phyloP scores from a whole-genome alignment of 2,329 filamentous ascomycete genomes.

The Ophiostoma piceae region DNA sequence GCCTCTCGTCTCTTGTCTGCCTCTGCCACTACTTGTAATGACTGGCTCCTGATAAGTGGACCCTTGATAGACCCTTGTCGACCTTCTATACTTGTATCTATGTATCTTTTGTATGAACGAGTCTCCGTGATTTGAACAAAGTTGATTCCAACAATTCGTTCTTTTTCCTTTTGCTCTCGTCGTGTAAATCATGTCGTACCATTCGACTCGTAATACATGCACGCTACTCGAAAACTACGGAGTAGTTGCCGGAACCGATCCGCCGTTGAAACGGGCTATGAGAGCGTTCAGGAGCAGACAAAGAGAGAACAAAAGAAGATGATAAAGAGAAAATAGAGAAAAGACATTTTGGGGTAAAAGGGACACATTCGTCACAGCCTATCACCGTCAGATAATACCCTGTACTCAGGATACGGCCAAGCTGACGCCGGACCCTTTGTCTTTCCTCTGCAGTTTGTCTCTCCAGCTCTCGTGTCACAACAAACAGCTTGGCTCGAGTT shows the following conservation, averaged over 20 bases:
- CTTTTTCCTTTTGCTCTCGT: neutral
- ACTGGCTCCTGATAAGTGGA: constrained; percentile 4
- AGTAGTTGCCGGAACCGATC: neutral
- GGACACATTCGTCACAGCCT: neutral
- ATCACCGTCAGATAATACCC: too few species aligned
- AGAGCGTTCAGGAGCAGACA: neutral
- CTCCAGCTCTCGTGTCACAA: neutral
- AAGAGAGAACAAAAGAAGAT: neutral
- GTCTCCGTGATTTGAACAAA: too few species aligned
- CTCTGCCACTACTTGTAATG: neutral
- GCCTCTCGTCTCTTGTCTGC: neutral
- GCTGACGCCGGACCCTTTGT: neutral
- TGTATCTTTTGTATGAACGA: neutral
- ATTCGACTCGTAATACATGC: neutral
- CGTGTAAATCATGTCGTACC: neutral
- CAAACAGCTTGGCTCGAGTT: neutral
- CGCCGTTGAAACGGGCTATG: neutral
- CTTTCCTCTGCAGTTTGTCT: neutral
- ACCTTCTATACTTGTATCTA: neutral
- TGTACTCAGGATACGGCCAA: too few species aligned
- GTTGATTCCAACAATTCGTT: neutral
- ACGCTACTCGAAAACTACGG: neutral
- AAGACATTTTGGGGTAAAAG: neutral
- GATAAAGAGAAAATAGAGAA: neutral
- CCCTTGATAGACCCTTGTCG: neutral